These are phyloP conservation scores for Trametes elegans DNA, from an alignment of 768 basidiomycete species.

Conservation along the genomic window DNA sequence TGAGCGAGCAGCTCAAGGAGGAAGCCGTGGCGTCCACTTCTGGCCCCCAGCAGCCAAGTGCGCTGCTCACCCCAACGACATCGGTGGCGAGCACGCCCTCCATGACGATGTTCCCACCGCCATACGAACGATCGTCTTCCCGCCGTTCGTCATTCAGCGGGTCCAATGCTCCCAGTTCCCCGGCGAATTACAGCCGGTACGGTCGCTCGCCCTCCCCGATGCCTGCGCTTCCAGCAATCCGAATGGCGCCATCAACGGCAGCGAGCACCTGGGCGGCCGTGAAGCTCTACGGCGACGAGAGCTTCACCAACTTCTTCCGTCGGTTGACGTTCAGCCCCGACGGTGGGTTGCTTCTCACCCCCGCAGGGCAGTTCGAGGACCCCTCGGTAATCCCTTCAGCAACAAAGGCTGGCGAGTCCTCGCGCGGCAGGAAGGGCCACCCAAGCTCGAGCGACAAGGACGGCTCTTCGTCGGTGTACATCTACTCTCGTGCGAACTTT, in stretches of 20 bases:
- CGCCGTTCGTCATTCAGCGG: conserved; percentile 68
- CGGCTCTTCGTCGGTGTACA: conserved; percentile 70
- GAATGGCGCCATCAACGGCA: conserved; percentile 51
- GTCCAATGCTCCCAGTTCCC: conserved; percentile 77
- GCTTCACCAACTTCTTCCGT: conserved; percentile 93
- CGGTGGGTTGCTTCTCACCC: conserved; percentile 89
- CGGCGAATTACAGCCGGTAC: conserved; percentile 55
- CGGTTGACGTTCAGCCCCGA: conserved; percentile 93
- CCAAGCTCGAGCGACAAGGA: conserved; percentile 40
- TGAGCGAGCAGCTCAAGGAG: conserved; percentile 54
- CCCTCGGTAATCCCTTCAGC: conserved; percentile 53
- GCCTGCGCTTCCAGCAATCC: conserved; percentile 92
- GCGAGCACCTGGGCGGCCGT: conserved; percentile 62
- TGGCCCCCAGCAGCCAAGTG: conserved; percentile 29
- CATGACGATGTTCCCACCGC: conserved; percentile 55
- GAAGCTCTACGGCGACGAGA: conserved; percentile 93
- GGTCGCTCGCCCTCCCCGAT: conserved; percentile 87
- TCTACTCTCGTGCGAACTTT: conserved; percentile 95
- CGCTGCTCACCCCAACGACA: conserved; percentile 62
- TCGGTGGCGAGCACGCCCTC: conserved; percentile 70
- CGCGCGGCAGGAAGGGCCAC: conserved; percentile 58
- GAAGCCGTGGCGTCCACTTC: conserved; percentile 41
- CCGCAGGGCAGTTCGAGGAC: conserved; percentile 97
- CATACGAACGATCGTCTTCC: conserved; percentile 64
- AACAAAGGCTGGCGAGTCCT: conserved; percentile 39